phyloP scores from a whole-genome alignment of 2,329 filamentous ascomycete genomes.

The Geosmithia morbida region DNA sequence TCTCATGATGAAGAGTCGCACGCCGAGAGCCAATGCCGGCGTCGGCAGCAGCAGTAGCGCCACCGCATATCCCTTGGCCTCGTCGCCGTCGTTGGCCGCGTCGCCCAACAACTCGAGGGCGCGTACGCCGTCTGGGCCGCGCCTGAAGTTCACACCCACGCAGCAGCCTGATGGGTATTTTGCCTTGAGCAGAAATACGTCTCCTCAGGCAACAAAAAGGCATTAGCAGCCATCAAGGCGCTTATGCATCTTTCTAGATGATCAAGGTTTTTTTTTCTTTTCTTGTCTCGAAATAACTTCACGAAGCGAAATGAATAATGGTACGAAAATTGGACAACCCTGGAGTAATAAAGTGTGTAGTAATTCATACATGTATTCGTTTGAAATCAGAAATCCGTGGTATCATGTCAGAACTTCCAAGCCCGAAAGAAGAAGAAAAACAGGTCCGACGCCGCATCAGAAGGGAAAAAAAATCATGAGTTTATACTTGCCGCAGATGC shows the following conservation, averaged over 20 bases:
- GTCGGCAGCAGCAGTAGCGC: background rate
- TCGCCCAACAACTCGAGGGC: constrained; percentile 33
- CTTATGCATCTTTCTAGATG: too few relatives aligned
- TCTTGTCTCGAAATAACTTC: too few relatives aligned
- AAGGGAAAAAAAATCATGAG: too few relatives aligned
- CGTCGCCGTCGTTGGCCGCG: constrained; percentile 5
- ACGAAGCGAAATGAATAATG: too few relatives aligned
- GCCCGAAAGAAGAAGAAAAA: too few relatives aligned
- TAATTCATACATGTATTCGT: background rate
- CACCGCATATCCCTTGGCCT: background rate
- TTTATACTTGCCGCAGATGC: too few relatives aligned
- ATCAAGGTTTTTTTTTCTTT: too few relatives aligned
- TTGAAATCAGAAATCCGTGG: background rate
- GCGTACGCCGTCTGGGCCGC: constrained; percentile 28
- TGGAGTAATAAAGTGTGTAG: too few relatives aligned
- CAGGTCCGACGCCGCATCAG: too few relatives aligned
- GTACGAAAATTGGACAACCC: too few relatives aligned
- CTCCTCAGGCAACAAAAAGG: constrained; percentile 17
- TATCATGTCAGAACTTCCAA: background rate
- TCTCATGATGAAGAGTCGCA: constrained; percentile 27
- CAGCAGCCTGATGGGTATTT: constrained; percentile 26
- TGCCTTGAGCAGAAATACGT: constrained; percentile 12
- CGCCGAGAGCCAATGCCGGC: constrained; percentile 16
- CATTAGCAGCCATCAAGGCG: background rate
- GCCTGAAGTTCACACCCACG: constrained; percentile 12